Conservation (phyloP, 306 rosid species). For the Psophocarpus tetragonolobus region DNA sequence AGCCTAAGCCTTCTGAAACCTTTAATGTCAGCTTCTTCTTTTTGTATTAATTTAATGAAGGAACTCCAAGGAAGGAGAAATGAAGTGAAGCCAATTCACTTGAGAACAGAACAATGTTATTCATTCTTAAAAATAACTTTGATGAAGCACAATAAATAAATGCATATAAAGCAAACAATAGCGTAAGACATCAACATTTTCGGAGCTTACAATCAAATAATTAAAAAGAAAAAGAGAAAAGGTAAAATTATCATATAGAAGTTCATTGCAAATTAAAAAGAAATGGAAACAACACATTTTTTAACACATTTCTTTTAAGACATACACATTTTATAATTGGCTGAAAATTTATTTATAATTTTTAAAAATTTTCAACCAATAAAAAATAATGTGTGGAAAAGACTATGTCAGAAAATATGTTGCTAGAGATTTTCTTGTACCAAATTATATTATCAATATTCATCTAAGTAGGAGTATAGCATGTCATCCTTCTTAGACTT, state of each 20-base stretch:
- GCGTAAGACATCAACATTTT: not conserved
- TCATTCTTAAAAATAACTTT: not conserved
- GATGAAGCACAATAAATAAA: not conserved
- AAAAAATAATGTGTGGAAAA: too few relatives aligned
- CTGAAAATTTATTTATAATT: too few relatives aligned
- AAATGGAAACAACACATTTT: too few relatives aligned
- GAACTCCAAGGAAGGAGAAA: too few relatives aligned
- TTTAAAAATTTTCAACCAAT: too few relatives aligned
- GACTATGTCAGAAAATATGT: too few relatives aligned
- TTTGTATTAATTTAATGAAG: too few relatives aligned
- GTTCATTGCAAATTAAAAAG: not conserved
- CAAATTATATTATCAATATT: conserved; percentile 46
- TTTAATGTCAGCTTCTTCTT: too few relatives aligned
- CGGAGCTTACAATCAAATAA: not conserved
- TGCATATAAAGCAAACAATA: not conserved
- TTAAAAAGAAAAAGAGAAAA: not conserved
- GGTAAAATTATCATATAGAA: not conserved
- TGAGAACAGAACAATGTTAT: not conserved
- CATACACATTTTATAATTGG: too few relatives aligned
- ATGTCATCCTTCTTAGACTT: conserved; percentile 76
- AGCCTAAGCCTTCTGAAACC: not conserved
- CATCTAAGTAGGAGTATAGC: conserved; percentile 75
- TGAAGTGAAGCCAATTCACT: not conserved
- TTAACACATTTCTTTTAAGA: too few relatives aligned
- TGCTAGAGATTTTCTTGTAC: too few relatives aligned